Evolutionary conservation across 352 stramenopile species (phyloP), one percentile per base, ranked within the genome.

Genomic region (Phytophthora nicotianae): DNA sequence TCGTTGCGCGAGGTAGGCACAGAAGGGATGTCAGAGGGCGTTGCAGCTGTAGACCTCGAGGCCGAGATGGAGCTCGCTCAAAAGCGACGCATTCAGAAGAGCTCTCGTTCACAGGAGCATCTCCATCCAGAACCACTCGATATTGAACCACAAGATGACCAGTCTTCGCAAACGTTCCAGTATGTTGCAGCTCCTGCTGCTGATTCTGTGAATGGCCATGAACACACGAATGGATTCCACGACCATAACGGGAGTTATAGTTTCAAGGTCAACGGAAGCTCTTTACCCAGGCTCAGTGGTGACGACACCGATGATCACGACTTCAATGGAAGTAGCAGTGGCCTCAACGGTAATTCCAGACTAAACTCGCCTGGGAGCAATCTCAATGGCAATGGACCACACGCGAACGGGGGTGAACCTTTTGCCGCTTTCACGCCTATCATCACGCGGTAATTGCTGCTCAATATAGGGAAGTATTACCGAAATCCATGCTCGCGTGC

Each of bases 371-470:
- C 43, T 2, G 37, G 26, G 26, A 63, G 40, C 27, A 27, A 40
- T 46, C 19, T 70, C 9, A 80, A 80, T 47, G 75, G 74, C 27
- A 65, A 56, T 21, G 46, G 17, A 37, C 61, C 60, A n/a, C 69
- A 47, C 13, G 50, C 46, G 13, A 24, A 58, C 11, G 47, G 65
- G 16, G 58, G 75, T 40, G 87, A 95, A 56, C 87, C 87, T 2
- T 95, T 95, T 59, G 86, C 87, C 2, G 55, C 81, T 21, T 96
- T 96, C 56, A 96, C 87, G 26, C 87, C 85, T 32, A 96, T 96
- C 59, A 93, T 96, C 63, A 90, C 85, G 16, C 73, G 81, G 69
- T 95, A 91, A 77, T 62, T 32, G 27, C 27, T 48, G 21, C 13
- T 33, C 38, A 3, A 24, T 8, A 7, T 29, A 29, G 24, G 24